Evolutionary conservation across 139 green algal genomes (phyloP), one percentile per base, ranked within the genome.

Genomic region (Auxenochlorella protothecoides): DNA sequence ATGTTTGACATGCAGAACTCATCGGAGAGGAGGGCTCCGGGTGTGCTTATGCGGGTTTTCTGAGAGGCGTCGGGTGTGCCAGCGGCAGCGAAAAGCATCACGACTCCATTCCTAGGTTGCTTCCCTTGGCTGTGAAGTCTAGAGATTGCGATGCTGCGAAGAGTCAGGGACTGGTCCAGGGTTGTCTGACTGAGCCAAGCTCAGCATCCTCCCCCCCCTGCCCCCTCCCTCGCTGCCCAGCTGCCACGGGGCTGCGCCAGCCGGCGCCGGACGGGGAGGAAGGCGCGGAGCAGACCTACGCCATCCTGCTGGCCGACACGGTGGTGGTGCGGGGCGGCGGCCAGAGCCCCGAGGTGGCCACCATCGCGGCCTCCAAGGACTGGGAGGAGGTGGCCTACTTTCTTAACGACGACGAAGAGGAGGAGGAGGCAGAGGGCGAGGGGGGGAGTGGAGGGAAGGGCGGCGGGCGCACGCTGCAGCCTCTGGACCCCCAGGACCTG

Each of bases 281-380:
- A 62, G 66, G 60, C 13, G 65, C 65, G 10, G 61, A 66, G 2
- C 68, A 69, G 62, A 75, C 15, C 5, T 95, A 90, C 70, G 84
- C 89, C 6, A 74, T 93, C 53, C 83, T 92, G 80, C 73, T 98
- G 44, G 86, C 91, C 4, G 94, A 98, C 89, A 98, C 94, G 2
- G 86, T 94, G 2, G 74, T 96, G 55, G 79, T 91, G 59, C 72
- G 81, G 54, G 63, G 71, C 16, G 81, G 74, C 2, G 85, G 82
- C 4, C 76, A 64, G 8, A 13, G 75, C 2, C 78, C 85, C 53
- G 89, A 96, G 68, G 70, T 91, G 52, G 71, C 89, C 64, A 96
- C 90, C 7, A 65, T 15, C 6, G 59, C 54, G 3, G 79, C 74
- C 3, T 70, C 76, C 52, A 88, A 89, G 75, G 77, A 77, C 11